Evolutionary conservation across 305 asterid species (phyloP), one percentile per base, ranked within the genome.

Genomic region (Andrographis paniculata): DNA sequence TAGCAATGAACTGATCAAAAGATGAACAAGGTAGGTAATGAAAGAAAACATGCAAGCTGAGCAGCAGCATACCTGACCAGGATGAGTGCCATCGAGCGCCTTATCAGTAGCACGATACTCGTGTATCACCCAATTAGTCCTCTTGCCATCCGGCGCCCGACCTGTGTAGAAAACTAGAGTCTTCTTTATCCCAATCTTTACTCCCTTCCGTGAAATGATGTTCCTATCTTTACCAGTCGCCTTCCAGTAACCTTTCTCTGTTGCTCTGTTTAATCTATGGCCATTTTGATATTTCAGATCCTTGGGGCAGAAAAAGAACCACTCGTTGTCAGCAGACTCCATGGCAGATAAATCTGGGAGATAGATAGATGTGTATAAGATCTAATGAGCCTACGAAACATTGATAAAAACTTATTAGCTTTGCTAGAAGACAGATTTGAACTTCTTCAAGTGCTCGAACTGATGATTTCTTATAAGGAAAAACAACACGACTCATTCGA

Each of bases 301-400:
- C 81, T 84, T 85, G 0, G 95, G 95, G 69, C 95, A 89, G 84
- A 89, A 89, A 77, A 89, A 89, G 83, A 89, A 89, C 97, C 97
- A 89, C 52, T 89, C 95, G 8, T 91, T 77, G 71, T 91, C 96
- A 23, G 52, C 16, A 2, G 98, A 83, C 52, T 80, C 76, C 19
- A 91, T 48, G 58, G 66, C 73, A 8, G 99, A 91, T 73, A 80
- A 31, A 75, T 60, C 99, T 91, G 91, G 76, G n/a, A n/a, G n/a
- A 68, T 40, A 45, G 4, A 55, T 4, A 18, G 48, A 51, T 5
- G 21, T 22, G 41, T 41, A 4, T n/a, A 15, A 30, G 14, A 37
- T 2, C 6, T 14, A 17, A 37, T 37, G 38, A 37, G 8, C 17
- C 16, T 13, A n/a, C n/a, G n/a, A n/a, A n/a, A n/a, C n/a, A n/a